These are phyloP conservation scores for Rhododendron simsii DNA, from an alignment of 148 eudicot species.

Conservation along the genomic window DNA sequence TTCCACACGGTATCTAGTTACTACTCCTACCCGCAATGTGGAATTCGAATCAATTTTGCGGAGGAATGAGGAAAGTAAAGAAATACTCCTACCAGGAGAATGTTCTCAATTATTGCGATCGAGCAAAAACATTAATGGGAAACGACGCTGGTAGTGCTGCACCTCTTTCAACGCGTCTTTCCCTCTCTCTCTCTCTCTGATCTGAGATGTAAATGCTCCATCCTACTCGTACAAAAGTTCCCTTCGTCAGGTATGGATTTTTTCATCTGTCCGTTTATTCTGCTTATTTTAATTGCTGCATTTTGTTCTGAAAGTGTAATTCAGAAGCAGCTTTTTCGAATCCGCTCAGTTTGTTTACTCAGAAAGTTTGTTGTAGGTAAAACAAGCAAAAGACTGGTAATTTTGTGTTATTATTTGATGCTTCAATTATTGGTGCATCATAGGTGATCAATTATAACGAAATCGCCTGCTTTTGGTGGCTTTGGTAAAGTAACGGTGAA, in stretches of 20 bases:
- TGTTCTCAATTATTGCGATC: not conserved
- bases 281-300: not conserved
- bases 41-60: no score
- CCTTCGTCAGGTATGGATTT: not conserved
- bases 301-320: not conserved
- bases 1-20: no score
- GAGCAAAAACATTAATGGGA: not conserved
- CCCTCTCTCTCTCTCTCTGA: not conserved
- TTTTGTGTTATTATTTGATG: not conserved
- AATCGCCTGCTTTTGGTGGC: not conserved
- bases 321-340: not conserved
- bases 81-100: not conserved
- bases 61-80: not conserved
- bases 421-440: not conserved
- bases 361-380: not conserved
- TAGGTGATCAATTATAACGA: not conserved
- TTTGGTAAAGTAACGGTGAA: not conserved
- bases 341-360: not conserved
- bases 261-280: not conserved
- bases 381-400: not conserved
- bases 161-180: not conserved
- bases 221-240: not conserved
- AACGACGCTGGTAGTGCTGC: not conserved
- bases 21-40: no score
- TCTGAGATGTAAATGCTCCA: not conserved